Percentiles rank a stretch among this genome's conserved stretches.
phyloP scores from a whole-genome alignment of 768 basidiomycete genomes.

The Aureoboletus auriporus region DNA sequence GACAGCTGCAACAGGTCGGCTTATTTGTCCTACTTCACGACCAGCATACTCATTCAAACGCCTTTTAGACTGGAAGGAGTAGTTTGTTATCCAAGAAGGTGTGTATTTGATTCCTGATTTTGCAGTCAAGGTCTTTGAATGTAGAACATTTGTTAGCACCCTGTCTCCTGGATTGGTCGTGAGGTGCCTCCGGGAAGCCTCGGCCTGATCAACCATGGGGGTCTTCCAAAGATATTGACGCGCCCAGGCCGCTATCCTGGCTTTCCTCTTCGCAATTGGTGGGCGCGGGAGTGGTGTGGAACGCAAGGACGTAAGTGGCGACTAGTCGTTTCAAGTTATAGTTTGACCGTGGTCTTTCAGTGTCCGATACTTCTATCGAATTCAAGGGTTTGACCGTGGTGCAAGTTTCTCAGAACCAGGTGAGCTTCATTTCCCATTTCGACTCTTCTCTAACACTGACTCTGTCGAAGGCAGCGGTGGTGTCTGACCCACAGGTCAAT shows the following conservation, averaged over 20 bases:
- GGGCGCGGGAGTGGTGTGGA: conserved; percentile 73
- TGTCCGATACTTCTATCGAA: conserved; percentile 78
- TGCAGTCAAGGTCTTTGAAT: neutral
- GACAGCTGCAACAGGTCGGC: conserved; percentile 45
- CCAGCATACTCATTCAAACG: conserved; percentile 3
- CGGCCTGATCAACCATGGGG: conserved; percentile 80
- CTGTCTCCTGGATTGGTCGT: conserved; percentile 65
- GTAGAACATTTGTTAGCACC: conserved; percentile 32
- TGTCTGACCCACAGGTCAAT: conserved; percentile 63
- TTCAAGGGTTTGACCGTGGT: conserved; percentile 81
- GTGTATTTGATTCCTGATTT: conserved; percentile 8
- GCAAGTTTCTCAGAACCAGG: conserved; percentile 83
- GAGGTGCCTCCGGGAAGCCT: conserved; percentile 70
- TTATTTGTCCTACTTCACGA: neutral
- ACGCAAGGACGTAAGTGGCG: conserved; percentile 56
- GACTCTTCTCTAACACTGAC: neutral
- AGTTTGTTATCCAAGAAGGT: conserved; percentile 63
- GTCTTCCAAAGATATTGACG: conserved; percentile 71
- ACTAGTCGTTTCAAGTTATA: neutral
- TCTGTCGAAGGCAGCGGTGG: conserved; percentile 49
- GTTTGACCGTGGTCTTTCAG: conserved; percentile 30
- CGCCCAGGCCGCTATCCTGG: conserved; percentile 75
- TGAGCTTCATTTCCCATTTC: conserved; percentile 6
- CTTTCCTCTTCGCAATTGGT: conserved; percentile 78
- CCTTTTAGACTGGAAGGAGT: conserved; percentile 49